Base-by-base conservation (phyloP, 1,284 basidiomycete genomes). In the Moesziomyces sp. region DNA sequence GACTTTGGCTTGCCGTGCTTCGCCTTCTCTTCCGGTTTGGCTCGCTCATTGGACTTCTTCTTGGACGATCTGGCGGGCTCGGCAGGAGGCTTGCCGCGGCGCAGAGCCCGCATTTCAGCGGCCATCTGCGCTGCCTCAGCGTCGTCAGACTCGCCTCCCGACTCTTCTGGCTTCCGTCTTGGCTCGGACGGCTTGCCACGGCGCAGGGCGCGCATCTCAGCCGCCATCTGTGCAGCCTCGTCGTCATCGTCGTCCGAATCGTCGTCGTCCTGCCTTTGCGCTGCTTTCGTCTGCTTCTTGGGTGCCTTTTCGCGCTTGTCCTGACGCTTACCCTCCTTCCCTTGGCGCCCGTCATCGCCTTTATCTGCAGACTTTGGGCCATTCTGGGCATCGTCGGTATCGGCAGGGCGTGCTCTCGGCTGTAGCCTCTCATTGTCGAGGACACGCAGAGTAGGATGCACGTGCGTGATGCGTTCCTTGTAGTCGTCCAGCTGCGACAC, bases 401-500 rank as follows among this genome's bases (percentile, higher is more conserved):
- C 60, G 1, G 46, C 52, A n/a, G 56, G 55, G 18, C 52, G 57
- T 19, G 58, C 58, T 48, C 63, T 45, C 14, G 71, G 58, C 49
- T 54, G 58, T 21, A 78, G 26, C 26, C 75, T 65, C 53, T 72
- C 76, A 28, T 74, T 74, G 35, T 80, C 77, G 5, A 81, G 50
- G n/a, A 77, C 58, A n/a, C 67, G 55, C 42, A 80, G 52, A 11
- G 61, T 60, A 8, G 74, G 74, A 24, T 74, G 60, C 21, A 62
- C 62, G 42, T 47, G 44, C 30, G 73, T 16, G 19, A 80, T 66
- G 57, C 51, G 64, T 38, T 77, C 71, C 42, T 50, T 68, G 50
- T 78, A 81, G 1, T 54, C 71, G 1, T 61, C 59, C 10, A 42
- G 11, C 18, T 28, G 38, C 5, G 76, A 58, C 3, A 83, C 73